These are phyloP conservation scores for Cotoneaster glaucophyllus DNA, from an alignment of 306 rosid species.

Conservation along the genomic window DNA sequence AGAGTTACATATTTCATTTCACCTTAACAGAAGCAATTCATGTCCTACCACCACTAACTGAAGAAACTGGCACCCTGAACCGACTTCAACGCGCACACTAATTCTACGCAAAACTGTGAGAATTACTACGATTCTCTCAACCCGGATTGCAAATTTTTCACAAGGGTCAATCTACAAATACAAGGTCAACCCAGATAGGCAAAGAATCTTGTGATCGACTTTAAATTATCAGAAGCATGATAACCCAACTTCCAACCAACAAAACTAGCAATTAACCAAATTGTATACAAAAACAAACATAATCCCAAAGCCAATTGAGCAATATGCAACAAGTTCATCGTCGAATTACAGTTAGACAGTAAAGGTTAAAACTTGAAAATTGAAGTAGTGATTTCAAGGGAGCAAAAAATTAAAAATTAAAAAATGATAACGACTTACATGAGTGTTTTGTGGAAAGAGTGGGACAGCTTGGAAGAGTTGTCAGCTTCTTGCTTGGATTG, in stretches of 20 bases:
- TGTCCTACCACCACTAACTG: not conserved
- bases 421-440: slow-evolving; percentile 40
- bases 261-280: not conserved
- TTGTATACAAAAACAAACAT: not conserved
- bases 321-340: not conserved
- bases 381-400: not conserved
- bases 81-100: not conserved
- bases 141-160: not conserved
- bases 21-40: not conserved
- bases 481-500: slow-evolving; percentile 62
- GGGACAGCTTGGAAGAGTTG: slow-evolving; percentile 44
- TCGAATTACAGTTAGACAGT: not conserved
- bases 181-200: not conserved
- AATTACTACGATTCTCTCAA: not conserved
- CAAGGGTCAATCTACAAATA: not conserved
- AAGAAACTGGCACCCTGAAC: not conserved
- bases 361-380: not conserved
- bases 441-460: slow-evolving; percentile 20
- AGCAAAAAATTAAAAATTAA: not conserved
- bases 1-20: not conserved
- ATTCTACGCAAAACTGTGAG: not conserved
- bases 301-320: not conserved
- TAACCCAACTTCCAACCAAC: not conserved
- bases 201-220: not conserved
- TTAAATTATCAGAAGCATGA: not conserved